Conservation (phyloP, 2,329 filamentous ascomycete genomes). For the Sporothrix protearum region DNA sequence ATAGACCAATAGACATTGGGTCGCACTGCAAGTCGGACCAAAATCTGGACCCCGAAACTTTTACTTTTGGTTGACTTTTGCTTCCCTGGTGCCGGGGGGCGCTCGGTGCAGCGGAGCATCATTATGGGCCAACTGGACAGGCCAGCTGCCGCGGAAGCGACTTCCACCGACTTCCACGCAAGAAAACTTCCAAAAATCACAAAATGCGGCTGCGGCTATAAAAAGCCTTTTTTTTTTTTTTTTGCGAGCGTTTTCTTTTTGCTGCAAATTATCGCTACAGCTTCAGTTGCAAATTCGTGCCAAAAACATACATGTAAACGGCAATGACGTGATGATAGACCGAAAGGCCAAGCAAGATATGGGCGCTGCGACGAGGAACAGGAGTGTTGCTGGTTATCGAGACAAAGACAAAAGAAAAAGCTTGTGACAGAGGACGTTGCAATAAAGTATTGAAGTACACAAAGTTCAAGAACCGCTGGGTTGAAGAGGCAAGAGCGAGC, state of each 20-base stretch:
- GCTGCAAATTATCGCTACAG: background rate
- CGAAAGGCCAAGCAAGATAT: background rate
- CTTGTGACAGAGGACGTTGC: conserved; percentile 25
- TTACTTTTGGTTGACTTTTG: too few relatives aligned
- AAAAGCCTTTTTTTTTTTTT: too few relatives aligned
- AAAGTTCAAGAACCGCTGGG: background rate
- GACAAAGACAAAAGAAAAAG: conserved; percentile 11
- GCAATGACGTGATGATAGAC: background rate
- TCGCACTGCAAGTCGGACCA: background rate
- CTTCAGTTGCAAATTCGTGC: background rate
- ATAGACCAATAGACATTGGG: background rate
- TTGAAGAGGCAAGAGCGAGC: background rate
- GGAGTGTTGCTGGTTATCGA: background rate
- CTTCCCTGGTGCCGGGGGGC: conserved; percentile 10
- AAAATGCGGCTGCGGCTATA: too few relatives aligned
- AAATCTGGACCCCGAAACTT: background rate
- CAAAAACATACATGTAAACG: background rate
- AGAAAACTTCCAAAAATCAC: too few relatives aligned
- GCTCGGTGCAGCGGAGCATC: conserved; percentile 27
- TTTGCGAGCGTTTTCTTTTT: background rate
- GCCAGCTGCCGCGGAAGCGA: conserved; percentile 6
- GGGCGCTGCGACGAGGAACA: background rate
- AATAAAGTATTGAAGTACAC: background rate
- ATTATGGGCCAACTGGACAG: background rate
- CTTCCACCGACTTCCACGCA: conserved; percentile 24